These are phyloP conservation scores for Tuber indicum DNA, from an alignment of 495 filamentous ascomycete genomes.

Conservation along the genomic window DNA sequence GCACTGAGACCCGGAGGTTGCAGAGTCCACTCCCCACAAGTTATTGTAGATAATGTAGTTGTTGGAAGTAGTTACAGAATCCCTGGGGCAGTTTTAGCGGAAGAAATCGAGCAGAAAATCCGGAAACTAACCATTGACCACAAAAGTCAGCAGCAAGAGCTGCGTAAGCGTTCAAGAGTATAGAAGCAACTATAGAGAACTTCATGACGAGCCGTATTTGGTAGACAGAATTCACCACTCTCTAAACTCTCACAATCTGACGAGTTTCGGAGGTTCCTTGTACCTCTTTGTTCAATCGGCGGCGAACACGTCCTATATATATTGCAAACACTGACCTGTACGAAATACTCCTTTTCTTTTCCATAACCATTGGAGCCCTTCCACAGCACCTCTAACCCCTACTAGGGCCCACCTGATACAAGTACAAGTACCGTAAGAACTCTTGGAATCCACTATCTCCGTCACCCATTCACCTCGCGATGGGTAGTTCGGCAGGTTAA, in stretches of 20 bases:
- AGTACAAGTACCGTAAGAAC: too few relatives aligned
- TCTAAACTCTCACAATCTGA: not conserved
- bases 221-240: not conserved
- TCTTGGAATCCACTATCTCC: too few relatives aligned
- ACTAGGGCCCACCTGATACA: not conserved
- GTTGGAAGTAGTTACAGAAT: constrained; percentile 17
- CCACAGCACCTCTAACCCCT: not conserved
- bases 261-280: not conserved
- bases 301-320: not conserved
- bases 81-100: constrained; percentile 7
- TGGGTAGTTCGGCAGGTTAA: too few relatives aligned
- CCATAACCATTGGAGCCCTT: not conserved
- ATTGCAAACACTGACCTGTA: not conserved
- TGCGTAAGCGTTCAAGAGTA: constrained; percentile 14
- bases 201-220: constrained; percentile 14
- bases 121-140: constrained; percentile 8
- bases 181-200: constrained; percentile 17
- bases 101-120: not conserved
- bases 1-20: constrained; percentile 54
- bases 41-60: constrained; percentile 53
- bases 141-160: constrained; percentile 28
- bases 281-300: not conserved
- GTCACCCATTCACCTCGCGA: too few relatives aligned
- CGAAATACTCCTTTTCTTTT: not conserved
- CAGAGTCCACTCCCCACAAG: constrained; percentile 48